Conservation (phyloP, 2,329 filamentous ascomycete genomes). For the Hyphodiscus sp. region DNA sequence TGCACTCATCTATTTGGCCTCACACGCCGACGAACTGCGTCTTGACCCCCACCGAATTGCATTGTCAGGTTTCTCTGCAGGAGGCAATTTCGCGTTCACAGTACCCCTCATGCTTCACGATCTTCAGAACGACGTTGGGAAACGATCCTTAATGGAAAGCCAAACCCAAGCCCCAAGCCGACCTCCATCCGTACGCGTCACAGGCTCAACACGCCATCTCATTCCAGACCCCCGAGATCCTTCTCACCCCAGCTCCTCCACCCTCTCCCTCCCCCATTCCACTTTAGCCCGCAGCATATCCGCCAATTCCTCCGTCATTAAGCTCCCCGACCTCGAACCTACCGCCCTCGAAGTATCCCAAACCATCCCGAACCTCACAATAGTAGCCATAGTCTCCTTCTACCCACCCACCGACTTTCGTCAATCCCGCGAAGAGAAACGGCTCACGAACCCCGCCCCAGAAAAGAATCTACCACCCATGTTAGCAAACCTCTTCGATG, state of each 20-base stretch:
- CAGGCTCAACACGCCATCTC: background rate
- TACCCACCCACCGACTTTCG: conserved; percentile 60
- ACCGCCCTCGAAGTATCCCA: conserved; percentile 27
- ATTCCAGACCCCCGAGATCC: background rate
- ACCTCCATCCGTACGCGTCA: background rate
- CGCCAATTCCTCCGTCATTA: conserved; percentile 17
- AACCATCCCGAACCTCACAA: conserved; percentile 35
- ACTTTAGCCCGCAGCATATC: background rate
- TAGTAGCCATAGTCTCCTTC: conserved; percentile 50
- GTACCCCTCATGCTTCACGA: conserved; percentile 38
- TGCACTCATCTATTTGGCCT: conserved; percentile 53
- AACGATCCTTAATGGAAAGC: conserved; percentile 27
- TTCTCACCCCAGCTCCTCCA: conserved; percentile 3
- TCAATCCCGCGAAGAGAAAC: conserved; percentile 47
- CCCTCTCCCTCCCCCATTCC: conserved; percentile 12
- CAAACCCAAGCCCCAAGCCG: background rate
- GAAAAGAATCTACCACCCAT: conserved; percentile 51
- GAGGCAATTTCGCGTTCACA: conserved; percentile 38
- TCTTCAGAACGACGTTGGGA: conserved; percentile 33
- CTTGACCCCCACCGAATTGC: conserved; percentile 51
- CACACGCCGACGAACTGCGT: conserved; percentile 48
- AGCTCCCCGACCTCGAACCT: conserved; percentile 27
- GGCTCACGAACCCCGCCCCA: conserved; percentile 45
- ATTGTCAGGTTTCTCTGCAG: conserved; percentile 53
- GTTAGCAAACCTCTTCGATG: conserved; percentile 57